These are phyloP conservation scores for Globisporangium alternatum DNA, from an alignment of 352 stramenopile genomes.

Conservation along the genomic window DNA sequence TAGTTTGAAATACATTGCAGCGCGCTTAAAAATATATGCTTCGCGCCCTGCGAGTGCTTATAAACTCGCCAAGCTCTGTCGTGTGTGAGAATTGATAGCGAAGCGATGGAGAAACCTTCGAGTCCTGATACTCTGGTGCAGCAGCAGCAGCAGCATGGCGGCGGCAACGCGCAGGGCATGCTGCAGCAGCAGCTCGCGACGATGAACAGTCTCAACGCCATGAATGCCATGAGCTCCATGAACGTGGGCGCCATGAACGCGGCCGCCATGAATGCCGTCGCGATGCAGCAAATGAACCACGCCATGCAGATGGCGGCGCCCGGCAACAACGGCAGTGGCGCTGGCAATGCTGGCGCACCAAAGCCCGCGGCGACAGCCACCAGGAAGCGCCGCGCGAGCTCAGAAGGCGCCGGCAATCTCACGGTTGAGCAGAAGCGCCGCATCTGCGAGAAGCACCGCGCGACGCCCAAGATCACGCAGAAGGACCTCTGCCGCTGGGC, in stretches of 20 bases:
- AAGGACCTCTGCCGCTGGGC: slow-evolving; percentile 86
- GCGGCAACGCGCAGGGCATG: slow-evolving; percentile 8
- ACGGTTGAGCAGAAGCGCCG: slow-evolving; percentile 86
- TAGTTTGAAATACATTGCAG: too few species aligned
- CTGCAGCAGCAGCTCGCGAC: slow-evolving; percentile 19
- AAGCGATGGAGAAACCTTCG: slow-evolving; percentile 69
- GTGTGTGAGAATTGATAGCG: neutral
- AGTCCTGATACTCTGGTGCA: slow-evolving; percentile 71
- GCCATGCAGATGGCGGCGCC: slow-evolving; percentile 1
- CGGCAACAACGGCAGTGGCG: neutral
- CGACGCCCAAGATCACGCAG: slow-evolving; percentile 86
- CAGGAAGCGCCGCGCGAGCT: slow-evolving; percentile 30
- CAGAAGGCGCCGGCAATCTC: slow-evolving; percentile 70
- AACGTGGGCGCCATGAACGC: slow-evolving; percentile 17
- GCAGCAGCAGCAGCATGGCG: slow-evolving; percentile 22
- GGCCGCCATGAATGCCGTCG: slow-evolving; percentile 6
- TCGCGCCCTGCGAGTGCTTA: slow-evolving; percentile 22
- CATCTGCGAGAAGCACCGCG: slow-evolving; percentile 86
- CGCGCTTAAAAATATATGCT: too few species aligned
- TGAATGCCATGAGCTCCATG: slow-evolving; percentile 15
- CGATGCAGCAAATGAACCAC: slow-evolving; percentile 7
- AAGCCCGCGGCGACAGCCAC: neutral
- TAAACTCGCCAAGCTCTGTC: slow-evolving; percentile 71
- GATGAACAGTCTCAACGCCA: slow-evolving; percentile 23
- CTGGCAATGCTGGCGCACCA: neutral